phyloP scores from a whole-genome alignment of 768 basidiomycete species.

The Pulveroboletus sp. region DNA sequence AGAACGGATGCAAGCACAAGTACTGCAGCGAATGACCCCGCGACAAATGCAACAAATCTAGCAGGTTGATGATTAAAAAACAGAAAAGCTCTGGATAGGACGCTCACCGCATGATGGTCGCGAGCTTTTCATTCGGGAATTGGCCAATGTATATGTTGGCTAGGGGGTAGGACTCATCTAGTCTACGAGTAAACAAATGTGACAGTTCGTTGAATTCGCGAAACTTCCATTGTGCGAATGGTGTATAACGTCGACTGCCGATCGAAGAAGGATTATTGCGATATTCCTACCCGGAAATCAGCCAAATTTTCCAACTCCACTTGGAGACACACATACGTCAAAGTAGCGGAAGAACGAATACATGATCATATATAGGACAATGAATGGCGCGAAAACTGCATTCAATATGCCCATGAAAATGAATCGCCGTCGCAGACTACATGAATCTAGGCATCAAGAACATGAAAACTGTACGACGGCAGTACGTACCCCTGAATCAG shows the following conservation, averaged over 20 bases:
- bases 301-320: neutral
- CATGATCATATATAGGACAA: constrained; percentile 92
- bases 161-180: constrained; percentile 83
- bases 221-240: constrained; percentile 97
- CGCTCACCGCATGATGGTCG: constrained; percentile 81
- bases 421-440: constrained; percentile 76
- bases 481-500: constrained; percentile 76
- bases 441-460: constrained; percentile 3
- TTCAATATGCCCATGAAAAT: constrained; percentile 98
- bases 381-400: constrained; percentile 93
- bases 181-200: constrained; percentile 81
- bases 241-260: constrained; percentile 87
- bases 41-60: constrained; percentile 93
- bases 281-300: constrained; percentile 66
- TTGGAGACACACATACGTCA: constrained; percentile 55
- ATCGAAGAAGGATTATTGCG: constrained; percentile 98
- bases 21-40: constrained; percentile 95
- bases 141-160: constrained; percentile 97
- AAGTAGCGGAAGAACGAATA: constrained; percentile 99
- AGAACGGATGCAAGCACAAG: constrained; percentile 86
- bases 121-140: constrained; percentile 92
- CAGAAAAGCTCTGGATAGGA: neutral
- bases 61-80: constrained; percentile 1
- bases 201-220: constrained; percentile 98
- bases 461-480: neutral